These are phyloP conservation scores for Fusarium tjaetaba DNA, from an alignment of 2,329 filamentous ascomycete genomes.

Conservation along the genomic window DNA sequence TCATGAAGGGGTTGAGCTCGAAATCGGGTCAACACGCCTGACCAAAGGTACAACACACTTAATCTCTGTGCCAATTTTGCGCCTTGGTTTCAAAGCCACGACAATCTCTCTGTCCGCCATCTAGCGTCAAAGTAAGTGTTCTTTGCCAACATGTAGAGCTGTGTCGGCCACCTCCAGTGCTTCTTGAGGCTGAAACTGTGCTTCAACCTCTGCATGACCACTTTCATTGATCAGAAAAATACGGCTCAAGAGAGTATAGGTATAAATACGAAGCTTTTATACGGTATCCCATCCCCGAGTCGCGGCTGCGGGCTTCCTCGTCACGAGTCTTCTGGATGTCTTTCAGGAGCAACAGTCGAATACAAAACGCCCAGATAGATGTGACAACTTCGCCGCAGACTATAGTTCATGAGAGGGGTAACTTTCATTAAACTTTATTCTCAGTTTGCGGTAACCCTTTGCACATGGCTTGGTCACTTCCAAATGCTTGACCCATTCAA, in stretches of 20 bases:
- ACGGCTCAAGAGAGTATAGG: background rate
- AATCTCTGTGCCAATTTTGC: background rate
- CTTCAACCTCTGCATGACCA: background rate
- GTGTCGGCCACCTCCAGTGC: background rate
- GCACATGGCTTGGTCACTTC: background rate
- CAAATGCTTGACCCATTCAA: background rate
- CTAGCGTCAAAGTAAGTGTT: background rate
- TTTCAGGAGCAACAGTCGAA: background rate
- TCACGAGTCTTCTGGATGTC: background rate
- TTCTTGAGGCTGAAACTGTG: slow-evolving; percentile 26
- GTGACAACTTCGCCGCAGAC: background rate
- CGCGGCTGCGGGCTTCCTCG: background rate
- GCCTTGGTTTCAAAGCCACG: background rate
- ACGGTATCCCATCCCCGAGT: background rate
- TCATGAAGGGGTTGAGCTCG: background rate
- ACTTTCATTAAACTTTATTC: background rate
- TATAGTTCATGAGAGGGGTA: background rate
- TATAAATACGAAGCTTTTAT: background rate
- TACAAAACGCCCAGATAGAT: background rate
- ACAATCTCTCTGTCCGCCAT: background rate
- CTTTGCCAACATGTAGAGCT: background rate
- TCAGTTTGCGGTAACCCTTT: background rate
- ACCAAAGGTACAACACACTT: slow-evolving; percentile 1
- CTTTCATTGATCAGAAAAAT: background rate
- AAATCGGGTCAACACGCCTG: background rate